phyloP scores from a whole-genome alignment of 768 basidiomycete species.

The Agaricus blazei region DNA sequence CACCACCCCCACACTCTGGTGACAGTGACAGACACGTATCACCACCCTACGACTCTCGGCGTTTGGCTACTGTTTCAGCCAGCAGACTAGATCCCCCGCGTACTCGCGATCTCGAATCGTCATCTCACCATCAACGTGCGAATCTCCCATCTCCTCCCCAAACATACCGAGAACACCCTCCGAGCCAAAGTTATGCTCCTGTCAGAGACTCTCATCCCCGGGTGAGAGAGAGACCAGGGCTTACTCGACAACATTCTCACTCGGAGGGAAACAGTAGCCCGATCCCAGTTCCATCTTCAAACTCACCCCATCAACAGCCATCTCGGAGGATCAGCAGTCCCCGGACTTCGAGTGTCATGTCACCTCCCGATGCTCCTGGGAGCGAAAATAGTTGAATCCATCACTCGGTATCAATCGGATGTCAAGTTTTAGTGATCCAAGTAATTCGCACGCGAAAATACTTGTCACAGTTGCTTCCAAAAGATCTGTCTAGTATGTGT shows the following conservation, averaged over 20 bases:
- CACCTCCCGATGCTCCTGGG: constrained; percentile 22
- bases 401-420: not conserved
- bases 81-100: constrained; percentile 43
- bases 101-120: constrained; percentile 21
- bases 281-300: not conserved
- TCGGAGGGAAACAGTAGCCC: constrained; percentile 5
- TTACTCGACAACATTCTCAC: constrained; percentile 21
- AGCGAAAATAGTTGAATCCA: constrained; percentile 11
- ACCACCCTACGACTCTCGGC: constrained; percentile 44
- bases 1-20: constrained; percentile 12
- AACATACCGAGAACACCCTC: constrained; percentile 25
- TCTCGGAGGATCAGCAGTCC: constrained; percentile 24
- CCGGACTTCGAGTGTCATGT: constrained; percentile 32
- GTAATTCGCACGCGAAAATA: not conserved
- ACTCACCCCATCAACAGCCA: constrained; percentile 7
- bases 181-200: constrained; percentile 15
- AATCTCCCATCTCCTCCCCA: constrained; percentile 29
- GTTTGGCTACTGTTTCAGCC: constrained; percentile 41
- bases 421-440: not conserved
- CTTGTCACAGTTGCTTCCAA: not conserved
- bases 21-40: constrained; percentile 40
- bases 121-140: constrained; percentile 14
- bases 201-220: constrained; percentile 17
- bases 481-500: not conserved
- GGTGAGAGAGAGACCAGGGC: constrained; percentile 15